Conservation (phyloP, 371 early-diverging fungal species). For the Haplosporangium sp. region DNA sequence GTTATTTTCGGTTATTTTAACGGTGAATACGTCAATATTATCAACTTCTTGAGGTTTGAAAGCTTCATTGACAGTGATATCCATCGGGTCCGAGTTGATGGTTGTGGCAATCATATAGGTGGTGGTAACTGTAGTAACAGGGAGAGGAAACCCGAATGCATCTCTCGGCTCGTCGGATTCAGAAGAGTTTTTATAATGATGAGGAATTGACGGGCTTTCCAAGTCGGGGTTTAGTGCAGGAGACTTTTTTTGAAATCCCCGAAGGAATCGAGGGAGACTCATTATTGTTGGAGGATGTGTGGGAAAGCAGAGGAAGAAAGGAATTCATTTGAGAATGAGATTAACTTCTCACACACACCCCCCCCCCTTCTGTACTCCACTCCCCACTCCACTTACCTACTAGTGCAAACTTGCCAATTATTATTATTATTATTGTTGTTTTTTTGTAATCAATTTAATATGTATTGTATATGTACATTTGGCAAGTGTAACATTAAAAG, state of each 20-base stretch:
- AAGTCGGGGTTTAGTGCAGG: not conserved
- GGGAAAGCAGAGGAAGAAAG: not conserved
- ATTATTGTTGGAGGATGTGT: conserved; percentile 15
- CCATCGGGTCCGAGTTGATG: conserved; percentile 6
- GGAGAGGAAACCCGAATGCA: conserved; percentile 43
- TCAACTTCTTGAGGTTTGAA: no score
- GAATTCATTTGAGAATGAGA: not conserved
- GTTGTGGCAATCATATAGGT: not conserved
- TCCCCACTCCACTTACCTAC: no score
- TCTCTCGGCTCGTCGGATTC: conserved; percentile 23
- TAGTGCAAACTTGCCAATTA: no score
- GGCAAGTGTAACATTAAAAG: conserved; percentile 2
- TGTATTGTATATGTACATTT: not conserved
- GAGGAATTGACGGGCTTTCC: not conserved
- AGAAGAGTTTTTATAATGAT: conserved; percentile 28
- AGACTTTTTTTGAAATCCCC: conserved; percentile 30
- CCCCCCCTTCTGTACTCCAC: no score
- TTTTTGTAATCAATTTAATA: no score
- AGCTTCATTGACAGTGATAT: not conserved
- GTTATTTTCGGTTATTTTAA: not conserved
- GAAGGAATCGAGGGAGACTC: conserved; percentile 42
- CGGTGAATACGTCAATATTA: not conserved
- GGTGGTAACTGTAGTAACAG: conserved; percentile 20
- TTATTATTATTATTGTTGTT: no score
- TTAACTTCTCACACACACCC: not conserved